These are phyloP conservation scores for Glycyrrhiza uralensis DNA, from an alignment of 306 rosid species.

Conservation along the genomic window DNA sequence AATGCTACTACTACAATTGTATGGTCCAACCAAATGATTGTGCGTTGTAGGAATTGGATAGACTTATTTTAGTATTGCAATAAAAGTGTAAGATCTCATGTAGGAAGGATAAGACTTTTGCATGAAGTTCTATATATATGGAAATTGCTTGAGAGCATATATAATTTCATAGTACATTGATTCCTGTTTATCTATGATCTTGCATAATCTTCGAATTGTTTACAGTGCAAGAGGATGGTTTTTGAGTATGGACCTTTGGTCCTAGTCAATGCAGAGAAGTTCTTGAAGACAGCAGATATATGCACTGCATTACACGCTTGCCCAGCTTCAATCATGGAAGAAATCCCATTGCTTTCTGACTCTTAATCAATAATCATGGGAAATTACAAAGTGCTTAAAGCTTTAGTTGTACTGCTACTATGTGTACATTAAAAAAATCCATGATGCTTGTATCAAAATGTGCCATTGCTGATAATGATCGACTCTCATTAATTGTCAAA, in stretches of 20 bases:
- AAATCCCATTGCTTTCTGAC: slow-evolving; percentile 29
- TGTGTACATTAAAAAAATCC: neutral
- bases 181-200: neutral
- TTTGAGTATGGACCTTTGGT: slow-evolving; percentile 71
- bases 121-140: neutral
- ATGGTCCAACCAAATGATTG: neutral
- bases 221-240: slow-evolving; percentile 85
- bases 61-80: neutral
- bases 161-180: neutral
- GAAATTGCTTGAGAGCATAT: neutral
- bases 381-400: neutral
- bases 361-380: slow-evolving; percentile 37
- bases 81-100: neutral
- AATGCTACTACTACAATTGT: neutral
- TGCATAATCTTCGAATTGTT: neutral
- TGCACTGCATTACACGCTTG: slow-evolving; percentile 72
- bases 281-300: slow-evolving; percentile 60
- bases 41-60: neutral
- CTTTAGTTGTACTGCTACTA: neutral
- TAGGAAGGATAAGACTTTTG: neutral
- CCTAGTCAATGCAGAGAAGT: slow-evolving; percentile 66
- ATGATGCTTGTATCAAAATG: neutral
- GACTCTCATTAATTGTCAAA: neutral
- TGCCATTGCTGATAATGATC: neutral
- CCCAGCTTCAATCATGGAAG: slow-evolving; percentile 29